Percentiles rank a stretch among this genome's conserved stretches.
Conservation (phyloP, 169 alveolate species). For the Eimeria necatrix region DNA sequence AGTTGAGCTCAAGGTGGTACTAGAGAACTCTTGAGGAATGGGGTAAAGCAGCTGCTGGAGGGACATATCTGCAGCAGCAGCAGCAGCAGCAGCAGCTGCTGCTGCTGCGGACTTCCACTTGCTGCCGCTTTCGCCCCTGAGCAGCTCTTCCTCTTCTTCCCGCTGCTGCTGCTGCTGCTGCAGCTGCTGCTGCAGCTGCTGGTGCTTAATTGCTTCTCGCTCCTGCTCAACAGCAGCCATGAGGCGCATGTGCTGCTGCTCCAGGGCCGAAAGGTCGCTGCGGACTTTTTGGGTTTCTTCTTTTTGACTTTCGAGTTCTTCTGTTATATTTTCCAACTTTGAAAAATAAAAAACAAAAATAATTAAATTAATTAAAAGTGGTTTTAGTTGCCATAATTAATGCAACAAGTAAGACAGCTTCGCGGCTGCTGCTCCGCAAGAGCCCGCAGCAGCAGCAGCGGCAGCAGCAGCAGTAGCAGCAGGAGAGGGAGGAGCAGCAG, state of each 20-base stretch:
- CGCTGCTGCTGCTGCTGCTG: neutral
- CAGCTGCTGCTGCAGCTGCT: constrained; percentile 1
- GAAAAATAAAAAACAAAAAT: too few species aligned
- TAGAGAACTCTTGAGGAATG: too few species aligned
- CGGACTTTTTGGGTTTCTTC: too few species aligned
- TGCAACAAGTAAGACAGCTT: neutral
- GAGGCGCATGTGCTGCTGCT: neutral
- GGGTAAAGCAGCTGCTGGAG: too few species aligned
- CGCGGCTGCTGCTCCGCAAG: neutral
- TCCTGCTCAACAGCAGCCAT: neutral
- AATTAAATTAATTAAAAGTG: too few species aligned
- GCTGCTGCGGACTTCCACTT: neutral
- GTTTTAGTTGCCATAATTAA: neutral
- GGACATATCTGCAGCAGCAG: too few species aligned
- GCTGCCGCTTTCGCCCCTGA: neutral
- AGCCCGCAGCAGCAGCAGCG: neutral
- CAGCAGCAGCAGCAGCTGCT: neutral
- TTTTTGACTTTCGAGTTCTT: too few species aligned
- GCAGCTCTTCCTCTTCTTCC: neutral
- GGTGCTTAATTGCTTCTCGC: too few species aligned
- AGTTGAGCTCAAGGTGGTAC: too few species aligned
- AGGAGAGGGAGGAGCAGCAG: neutral
- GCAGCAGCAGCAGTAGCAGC: neutral
- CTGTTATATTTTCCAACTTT: too few species aligned
- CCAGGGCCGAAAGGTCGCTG: neutral